phyloP scores from a whole-genome alignment of 352 stramenopile species.

The Elongisporangium undulatum region DNA sequence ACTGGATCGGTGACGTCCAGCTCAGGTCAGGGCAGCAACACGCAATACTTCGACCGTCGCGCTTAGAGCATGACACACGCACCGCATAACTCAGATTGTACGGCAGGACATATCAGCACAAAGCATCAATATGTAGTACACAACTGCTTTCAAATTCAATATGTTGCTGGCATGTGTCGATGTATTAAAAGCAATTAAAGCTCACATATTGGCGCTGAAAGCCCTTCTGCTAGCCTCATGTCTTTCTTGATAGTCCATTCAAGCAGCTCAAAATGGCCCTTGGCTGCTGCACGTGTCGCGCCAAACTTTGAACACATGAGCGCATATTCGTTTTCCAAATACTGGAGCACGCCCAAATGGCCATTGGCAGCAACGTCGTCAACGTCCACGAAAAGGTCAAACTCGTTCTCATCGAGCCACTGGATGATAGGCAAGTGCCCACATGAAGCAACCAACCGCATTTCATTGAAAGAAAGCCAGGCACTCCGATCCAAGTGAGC shows the following conservation, averaged over 20 bases:
- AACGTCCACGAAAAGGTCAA: not conserved
- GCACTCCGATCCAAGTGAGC: not conserved
- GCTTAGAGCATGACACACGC: too few relatives aligned
- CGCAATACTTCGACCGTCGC: too few relatives aligned
- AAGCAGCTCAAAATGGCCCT: not conserved
- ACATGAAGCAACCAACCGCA: not conserved
- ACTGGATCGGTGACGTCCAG: too few relatives aligned
- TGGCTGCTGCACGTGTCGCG: not conserved
- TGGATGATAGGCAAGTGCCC: not conserved
- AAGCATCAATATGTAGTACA: too few relatives aligned
- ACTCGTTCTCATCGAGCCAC: not conserved
- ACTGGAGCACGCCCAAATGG: not conserved
- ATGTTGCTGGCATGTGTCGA: too few relatives aligned
- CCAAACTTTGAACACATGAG: not conserved
- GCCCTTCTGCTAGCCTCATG: not conserved
- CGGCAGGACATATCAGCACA: too few relatives aligned
- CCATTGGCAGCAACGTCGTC: not conserved
- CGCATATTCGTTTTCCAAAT: not conserved
- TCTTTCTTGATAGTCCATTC: not conserved
- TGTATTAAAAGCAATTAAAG: too few relatives aligned
- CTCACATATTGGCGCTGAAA: not conserved
- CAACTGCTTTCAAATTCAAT: too few relatives aligned
- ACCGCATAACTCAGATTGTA: too few relatives aligned
- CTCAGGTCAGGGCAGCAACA: too few relatives aligned
- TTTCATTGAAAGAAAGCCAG: not conserved